Evolutionary conservation across 208 protist genomes (phyloP).

Genomic region (Acanthamoeba culbertsoni): DNA sequence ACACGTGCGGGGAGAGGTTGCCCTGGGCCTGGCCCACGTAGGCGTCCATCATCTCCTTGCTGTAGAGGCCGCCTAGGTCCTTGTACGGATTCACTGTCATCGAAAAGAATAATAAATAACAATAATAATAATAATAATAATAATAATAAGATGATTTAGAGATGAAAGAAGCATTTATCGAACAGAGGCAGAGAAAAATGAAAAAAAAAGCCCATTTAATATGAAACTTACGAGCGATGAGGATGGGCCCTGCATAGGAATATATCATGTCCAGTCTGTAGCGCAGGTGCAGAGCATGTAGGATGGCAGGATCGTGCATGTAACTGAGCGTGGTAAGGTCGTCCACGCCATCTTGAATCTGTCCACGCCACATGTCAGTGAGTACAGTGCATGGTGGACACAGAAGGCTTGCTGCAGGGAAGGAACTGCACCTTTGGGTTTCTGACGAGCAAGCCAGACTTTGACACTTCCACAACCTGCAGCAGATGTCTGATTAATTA

Average conservation of each 20-base stretch:
- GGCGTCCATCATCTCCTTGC: constrained; percentile 57
- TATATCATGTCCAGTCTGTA: constrained; percentile 12
- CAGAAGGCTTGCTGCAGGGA: background rate
- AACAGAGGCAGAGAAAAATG: too few species aligned
- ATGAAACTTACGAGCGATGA: background rate
- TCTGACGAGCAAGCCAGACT: background rate
- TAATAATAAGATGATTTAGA: too few species aligned
- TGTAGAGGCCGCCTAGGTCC: constrained; percentile 73
- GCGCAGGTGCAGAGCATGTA: constrained; percentile 66
- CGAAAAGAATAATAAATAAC: too few species aligned
- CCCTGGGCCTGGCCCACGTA: constrained; percentile 49
- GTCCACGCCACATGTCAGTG: background rate
- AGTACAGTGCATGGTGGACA: background rate
- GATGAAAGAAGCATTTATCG: too few species aligned
- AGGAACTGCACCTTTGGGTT: background rate
- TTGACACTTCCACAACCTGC: background rate
- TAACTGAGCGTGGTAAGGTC: constrained; percentile 79
- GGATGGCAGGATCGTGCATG: constrained; percentile 82
- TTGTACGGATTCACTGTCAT: constrained; percentile 89
- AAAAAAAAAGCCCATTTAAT: too few species aligned
- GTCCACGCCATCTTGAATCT: constrained; percentile 74
- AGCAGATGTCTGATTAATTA: background rate
- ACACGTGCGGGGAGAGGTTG: constrained; percentile 77
- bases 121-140: too few species aligned
- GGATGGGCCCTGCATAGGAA: constrained; percentile 34